A percentile compares a stretch with the other conserved stretches of the same genome.
Conservation (phyloP, 139 green algal genomes). For the Coelastrella sp. region DNA sequence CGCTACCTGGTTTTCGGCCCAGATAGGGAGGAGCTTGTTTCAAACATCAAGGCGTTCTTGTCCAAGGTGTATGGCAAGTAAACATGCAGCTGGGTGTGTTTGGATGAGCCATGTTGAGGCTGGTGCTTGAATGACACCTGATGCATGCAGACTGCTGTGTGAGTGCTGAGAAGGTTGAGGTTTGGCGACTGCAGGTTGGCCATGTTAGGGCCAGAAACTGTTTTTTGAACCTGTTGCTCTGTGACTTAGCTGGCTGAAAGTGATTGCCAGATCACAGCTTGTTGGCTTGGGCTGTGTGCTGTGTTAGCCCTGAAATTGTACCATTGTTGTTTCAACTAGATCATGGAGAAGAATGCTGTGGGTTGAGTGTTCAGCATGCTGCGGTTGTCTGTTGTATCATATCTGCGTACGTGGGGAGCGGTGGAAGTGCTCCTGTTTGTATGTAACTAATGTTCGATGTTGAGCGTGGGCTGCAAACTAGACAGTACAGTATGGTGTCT, state of each 20-base stretch:
- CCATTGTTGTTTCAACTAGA: too few relatives aligned
- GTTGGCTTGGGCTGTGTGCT: neutral
- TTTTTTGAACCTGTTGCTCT: neutral
- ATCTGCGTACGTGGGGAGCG: too few relatives aligned
- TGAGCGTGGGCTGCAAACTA: neutral
- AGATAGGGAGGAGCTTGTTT: conserved; percentile 50
- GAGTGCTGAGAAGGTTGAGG: neutral
- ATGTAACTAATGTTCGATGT: neutral
- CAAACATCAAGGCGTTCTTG: conserved; percentile 41
- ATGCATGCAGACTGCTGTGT: neutral
- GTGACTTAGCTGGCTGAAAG: neutral
- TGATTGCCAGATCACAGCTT: neutral
- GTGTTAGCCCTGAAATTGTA: neutral
- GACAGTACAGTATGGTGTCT: neutral
- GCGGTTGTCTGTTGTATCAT: too few relatives aligned
- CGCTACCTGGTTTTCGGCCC: conserved; percentile 50
- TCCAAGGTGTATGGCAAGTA: conserved; percentile 50
- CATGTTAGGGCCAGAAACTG: neutral
- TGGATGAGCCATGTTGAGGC: too few relatives aligned
- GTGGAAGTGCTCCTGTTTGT: too few relatives aligned
- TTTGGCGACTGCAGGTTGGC: neutral
- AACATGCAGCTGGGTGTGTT: neutral
- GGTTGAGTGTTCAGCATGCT: too few relatives aligned
- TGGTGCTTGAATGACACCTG: too few relatives aligned
- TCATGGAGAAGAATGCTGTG: neutral